Evolutionary conservation across 2,329 filamentous ascomycete species (phyloP).

Genomic region (Claviceps monticola): DNA sequence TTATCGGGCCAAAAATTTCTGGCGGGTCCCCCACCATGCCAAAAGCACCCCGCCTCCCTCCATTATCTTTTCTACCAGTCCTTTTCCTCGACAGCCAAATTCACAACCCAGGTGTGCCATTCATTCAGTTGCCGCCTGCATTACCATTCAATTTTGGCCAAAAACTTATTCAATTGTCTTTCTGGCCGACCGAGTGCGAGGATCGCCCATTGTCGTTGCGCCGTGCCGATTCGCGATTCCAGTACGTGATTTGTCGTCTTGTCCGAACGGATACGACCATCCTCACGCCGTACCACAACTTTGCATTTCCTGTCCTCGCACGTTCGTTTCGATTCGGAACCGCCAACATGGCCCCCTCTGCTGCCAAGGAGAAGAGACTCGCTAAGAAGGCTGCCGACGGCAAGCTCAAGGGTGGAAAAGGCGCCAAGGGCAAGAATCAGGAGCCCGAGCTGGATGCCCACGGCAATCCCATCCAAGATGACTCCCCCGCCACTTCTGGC

Average conservation of each 20-base stretch:
- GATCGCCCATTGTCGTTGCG: background rate
- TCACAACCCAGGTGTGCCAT: constrained; percentile 1
- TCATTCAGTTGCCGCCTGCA: constrained; percentile 11
- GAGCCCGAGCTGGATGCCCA: constrained; percentile 52
- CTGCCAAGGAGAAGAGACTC: constrained; percentile 58
- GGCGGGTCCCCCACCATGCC: constrained; percentile 22
- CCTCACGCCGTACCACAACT: background rate
- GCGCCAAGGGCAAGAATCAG: constrained; percentile 57
- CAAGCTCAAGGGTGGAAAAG: constrained; percentile 65
- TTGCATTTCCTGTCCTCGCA: constrained; percentile 1
- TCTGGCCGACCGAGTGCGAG: background rate
- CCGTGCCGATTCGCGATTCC: background rate
- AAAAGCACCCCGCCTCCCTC: constrained; percentile 26
- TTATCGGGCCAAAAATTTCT: constrained; percentile 21
- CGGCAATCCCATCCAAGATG: constrained; percentile 40
- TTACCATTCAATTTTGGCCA: constrained; percentile 6
- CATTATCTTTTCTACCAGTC: constrained; percentile 7
- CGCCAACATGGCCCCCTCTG: constrained; percentile 50
- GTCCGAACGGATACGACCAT: background rate
- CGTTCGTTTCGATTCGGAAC: constrained; percentile 4
- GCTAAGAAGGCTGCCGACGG: constrained; percentile 60
- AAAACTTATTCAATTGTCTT: constrained; percentile 4
- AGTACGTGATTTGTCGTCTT: background rate
- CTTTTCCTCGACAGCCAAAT: constrained; percentile 3
- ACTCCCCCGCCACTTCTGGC: constrained; percentile 54